Evolutionary conservation across 306 rosid genomes (phyloP), one percentile per base, ranked within the genome.

Genomic region (Quercus glauca): DNA sequence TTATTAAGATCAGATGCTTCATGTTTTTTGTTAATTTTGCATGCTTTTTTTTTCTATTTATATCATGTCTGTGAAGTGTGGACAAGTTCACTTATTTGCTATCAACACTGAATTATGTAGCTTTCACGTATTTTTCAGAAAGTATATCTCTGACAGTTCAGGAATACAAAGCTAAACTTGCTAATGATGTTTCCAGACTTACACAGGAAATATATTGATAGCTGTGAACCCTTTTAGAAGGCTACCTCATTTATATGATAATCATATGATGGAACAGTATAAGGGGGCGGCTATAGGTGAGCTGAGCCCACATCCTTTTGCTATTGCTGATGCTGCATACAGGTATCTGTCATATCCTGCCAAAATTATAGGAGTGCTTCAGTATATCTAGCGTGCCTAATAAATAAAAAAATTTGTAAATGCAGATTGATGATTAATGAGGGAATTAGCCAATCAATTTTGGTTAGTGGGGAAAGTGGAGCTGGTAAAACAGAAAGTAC

Each of bases 381-480:
- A 31, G 14, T 12, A n/a, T 53, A 76, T 45, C 41, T 21, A 35
- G 15, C 11, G n/a, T 14, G 65, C 52, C 63, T 33, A 15, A 19
- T 20, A 55, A 52, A 17, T 64, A 43, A 65, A 79, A 71, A 26
- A 41, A 45, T 4, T 7, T 53, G 5, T 53, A 57, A 76, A 23
- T 89, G 70, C 92, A 94, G 98, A 83, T 83, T 83, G 80, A 92
- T 94, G 98, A 83, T 94, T 69, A 91, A 88, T 14, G 98, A 94
- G 77, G 88, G 84, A 83, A 78, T 71, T 61, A 92, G 98, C 84
- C 98, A 94, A 88, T 73, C 98, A 78, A 94, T 94, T 88, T 86
- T 94, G 86, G 98, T 94, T 55, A 94, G 98, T 83, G 98, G 98
- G 79, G 98, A 94, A 87, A 94, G 98, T 89, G 98, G 98, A 83